Conservation (phyloP, 2,329 filamentous ascomycete genomes). For the Penicillium sp. region DNA sequence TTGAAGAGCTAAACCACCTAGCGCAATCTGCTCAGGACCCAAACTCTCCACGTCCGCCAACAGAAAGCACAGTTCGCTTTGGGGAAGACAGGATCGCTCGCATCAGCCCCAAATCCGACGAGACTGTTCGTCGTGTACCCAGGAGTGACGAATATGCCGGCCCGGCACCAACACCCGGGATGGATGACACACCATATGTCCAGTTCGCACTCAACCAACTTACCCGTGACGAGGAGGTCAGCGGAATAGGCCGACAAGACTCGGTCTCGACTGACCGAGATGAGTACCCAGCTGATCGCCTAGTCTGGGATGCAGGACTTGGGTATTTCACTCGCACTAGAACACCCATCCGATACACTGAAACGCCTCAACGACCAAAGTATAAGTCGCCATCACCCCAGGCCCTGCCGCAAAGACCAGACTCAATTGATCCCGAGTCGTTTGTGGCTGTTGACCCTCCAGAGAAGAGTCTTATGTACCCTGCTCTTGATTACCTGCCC, state of each 20-base stretch:
- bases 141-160: conserved; percentile 28
- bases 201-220: conserved; percentile 87
- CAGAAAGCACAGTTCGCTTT: conserved; percentile 29
- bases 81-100: conserved; percentile 23
- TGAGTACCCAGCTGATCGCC: conserved; percentile 53
- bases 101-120: conserved; percentile 26
- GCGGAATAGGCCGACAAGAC: conserved; percentile 54
- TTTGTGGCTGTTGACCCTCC: conserved; percentile 52
- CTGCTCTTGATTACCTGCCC: conserved; percentile 68
- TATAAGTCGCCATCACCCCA: conserved; percentile 34
- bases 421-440: conserved; percentile 39
- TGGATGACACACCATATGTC: conserved; percentile 85
- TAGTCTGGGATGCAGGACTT: conserved; percentile 50
- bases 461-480: conserved; percentile 45
- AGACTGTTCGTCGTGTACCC: conserved; percentile 25
- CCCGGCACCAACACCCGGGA: conserved; percentile 65
- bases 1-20: conserved; percentile 10
- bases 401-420: conserved; percentile 31
- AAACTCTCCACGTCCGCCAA: conserved; percentile 19
- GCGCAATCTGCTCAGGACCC: conserved; percentile 6
- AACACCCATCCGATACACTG: conserved; percentile 28
- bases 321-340: conserved; percentile 42
- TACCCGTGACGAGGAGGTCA: conserved; percentile 69
- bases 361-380: conserved; percentile 35
- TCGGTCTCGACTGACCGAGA: conserved; percentile 35